phyloP scores from a whole-genome alignment of 768 basidiomycete species.

The Boletus patriciae region DNA sequence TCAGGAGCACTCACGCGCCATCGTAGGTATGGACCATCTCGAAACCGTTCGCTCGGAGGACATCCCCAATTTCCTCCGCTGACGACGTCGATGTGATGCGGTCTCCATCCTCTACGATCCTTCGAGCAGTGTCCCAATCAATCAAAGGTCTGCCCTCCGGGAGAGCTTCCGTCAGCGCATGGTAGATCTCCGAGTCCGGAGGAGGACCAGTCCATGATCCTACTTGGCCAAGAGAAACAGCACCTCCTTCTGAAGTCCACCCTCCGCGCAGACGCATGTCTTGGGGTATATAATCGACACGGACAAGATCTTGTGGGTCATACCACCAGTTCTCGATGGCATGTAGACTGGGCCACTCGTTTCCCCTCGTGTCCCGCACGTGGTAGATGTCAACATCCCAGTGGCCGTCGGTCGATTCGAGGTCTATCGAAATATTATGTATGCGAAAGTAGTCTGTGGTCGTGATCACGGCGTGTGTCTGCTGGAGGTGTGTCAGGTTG shows the following conservation, averaged over 20 bases:
- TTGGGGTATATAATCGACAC: conserved; percentile 38
- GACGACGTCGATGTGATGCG: conserved; percentile 22
- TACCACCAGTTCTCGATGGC: conserved; percentile 41
- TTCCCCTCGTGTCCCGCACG: conserved; percentile 16
- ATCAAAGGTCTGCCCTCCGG: conserved; percentile 18
- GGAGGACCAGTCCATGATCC: conserved; percentile 23
- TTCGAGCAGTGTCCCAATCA: conserved; percentile 25
- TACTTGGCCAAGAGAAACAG: conserved; percentile 11
- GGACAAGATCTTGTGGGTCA: conserved; percentile 34
- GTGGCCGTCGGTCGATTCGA: conserved; percentile 39
- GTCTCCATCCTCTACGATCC: conserved; percentile 21
- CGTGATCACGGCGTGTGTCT: conserved; percentile 39
- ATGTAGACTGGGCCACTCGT: conserved; percentile 25
- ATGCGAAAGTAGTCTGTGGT: conserved; percentile 44
- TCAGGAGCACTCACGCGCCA: conserved; percentile 37
- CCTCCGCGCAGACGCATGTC: conserved; percentile 35
- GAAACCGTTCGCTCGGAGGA: conserved; percentile 40
- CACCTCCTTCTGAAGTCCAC: conserved; percentile 23
- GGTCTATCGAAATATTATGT: conserved; percentile 33
- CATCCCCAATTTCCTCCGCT: conserved; percentile 31
- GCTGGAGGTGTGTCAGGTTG: conserved; percentile 41
- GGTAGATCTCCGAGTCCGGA: conserved; percentile 16
- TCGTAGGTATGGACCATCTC: conserved; percentile 43
- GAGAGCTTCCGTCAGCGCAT: conserved; percentile 17
- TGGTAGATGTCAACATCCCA: conserved; percentile 41